Conservation (phyloP, 495 filamentous ascomycete genomes). For the Articulospora tetracladia region DNA sequence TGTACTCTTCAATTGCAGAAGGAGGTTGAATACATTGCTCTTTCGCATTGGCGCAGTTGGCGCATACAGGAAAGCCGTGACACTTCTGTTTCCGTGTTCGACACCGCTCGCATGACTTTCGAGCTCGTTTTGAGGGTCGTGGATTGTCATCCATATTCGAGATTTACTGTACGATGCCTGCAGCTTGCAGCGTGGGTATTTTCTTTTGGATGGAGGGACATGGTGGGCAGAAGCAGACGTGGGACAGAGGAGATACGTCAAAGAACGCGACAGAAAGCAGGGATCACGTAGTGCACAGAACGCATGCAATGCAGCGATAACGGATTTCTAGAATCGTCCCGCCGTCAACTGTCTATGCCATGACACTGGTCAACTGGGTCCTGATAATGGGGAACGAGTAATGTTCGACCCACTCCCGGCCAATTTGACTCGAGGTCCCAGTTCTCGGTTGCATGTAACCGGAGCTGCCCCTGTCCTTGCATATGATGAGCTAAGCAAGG, state of each 20-base stretch:
- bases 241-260: background rate
- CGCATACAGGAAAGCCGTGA: slow-evolving; percentile 39
- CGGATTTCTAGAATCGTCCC: background rate
- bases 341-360: background rate
- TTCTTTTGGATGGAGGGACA: slow-evolving; percentile 13
- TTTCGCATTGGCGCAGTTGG: slow-evolving; percentile 47
- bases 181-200: background rate
- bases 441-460: background rate
- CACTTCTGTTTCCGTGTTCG: slow-evolving; percentile 48
- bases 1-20: slow-evolving; percentile 40
- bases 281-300: background rate
- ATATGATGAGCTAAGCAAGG: too few relatives aligned
- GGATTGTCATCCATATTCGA: slow-evolving; percentile 22
- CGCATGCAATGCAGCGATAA: background rate
- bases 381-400: background rate
- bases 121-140: slow-evolving; percentile 43
- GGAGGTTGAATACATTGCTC: slow-evolving; percentile 44
- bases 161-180: background rate
- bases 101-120: slow-evolving; percentile 50
- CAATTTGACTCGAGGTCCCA: background rate
- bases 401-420: background rate
- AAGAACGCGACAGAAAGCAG: background rate
- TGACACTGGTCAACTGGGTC: background rate
- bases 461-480: background rate
- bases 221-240: slow-evolving; percentile 1